Evolutionary conservation across 352 stramenopile genomes (phyloP), one percentile per base, ranked within the genome.

Genomic region (Globisporangium middletonii): DNA sequence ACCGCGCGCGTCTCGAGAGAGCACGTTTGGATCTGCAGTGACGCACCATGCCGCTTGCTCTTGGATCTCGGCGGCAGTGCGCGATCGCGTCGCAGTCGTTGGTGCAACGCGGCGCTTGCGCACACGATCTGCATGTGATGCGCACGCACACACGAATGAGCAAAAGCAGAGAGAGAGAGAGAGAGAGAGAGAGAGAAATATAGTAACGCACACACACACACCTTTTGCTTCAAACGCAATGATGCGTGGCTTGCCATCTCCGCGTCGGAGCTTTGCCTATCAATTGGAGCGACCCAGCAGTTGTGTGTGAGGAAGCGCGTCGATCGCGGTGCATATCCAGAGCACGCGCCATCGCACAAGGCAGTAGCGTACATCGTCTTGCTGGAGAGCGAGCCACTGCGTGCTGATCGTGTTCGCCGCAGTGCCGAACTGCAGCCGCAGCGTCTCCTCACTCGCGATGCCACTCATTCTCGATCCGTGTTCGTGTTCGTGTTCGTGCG

Each of bases 171-270:
- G 6, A 9, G 15, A 15, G 18, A 4, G 23, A 48, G 4, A 18
- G 19, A 38, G 30, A 50, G 5, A 8, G 15, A 15, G 13, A 11
- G 23, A 48, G 11, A 11, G 30, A 3, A 38, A 9, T 38, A 7
- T 9, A 28, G 6, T 6, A 16, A 51, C 44, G 4, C 18, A 43
- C 1, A 42, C 2, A 42, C 2, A 23, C 64, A 12, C 52, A 68
- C 79, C 77, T 83, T 90, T 92, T 0, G 82, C 82, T 67, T 92
- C 82, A 44, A 92, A 92, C 7, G 76, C 75, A 33, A 92, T 50
- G 15, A 90, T 27, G 1, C 83, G 76, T 9, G 71, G 76, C 44
- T 28, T 68, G 46, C 71, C 71, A 64, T 78, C 64, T 7, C 52
- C 53, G 30, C 67, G 55, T 46, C 63, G 60, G 11, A 80, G 59